Evolutionary conservation across 2,329 filamentous ascomycete genomes (phyloP).

Genomic region (Neonectria ditissima): DNA sequence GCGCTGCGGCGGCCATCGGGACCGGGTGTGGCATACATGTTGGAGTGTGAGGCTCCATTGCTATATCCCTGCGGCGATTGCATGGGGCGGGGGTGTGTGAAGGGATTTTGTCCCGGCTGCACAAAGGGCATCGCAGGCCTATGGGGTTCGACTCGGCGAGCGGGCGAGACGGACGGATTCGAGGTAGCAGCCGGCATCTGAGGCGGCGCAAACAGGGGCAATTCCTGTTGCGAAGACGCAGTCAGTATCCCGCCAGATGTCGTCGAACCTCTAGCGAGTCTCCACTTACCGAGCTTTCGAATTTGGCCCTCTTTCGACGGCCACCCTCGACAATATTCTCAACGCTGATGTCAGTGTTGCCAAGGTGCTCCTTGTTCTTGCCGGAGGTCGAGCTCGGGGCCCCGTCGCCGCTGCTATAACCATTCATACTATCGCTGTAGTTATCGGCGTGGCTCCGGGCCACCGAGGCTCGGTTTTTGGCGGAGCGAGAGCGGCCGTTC

Average conservation of each 20-base stretch:
- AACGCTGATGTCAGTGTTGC: constrained; percentile 96
- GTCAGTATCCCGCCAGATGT: constrained; percentile 43
- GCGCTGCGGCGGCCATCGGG: constrained; percentile 71
- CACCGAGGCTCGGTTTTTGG: constrained; percentile 72
- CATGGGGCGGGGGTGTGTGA: constrained; percentile 79
- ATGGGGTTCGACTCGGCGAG: constrained; percentile 81
- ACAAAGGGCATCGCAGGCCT: constrained; percentile 81
- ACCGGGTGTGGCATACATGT: constrained; percentile 72
- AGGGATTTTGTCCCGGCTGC: constrained; percentile 81
- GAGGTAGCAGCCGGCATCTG: constrained; percentile 95
- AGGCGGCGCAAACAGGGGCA: constrained; percentile 93
- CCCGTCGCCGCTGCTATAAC: constrained; percentile 89
- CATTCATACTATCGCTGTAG: constrained; percentile 73
- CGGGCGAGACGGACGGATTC: constrained; percentile 96
- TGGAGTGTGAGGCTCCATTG: constrained; percentile 60
- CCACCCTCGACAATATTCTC: constrained; percentile 99
- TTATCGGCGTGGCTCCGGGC: constrained; percentile 66
- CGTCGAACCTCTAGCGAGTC: constrained; percentile 36
- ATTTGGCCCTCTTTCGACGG: constrained; percentile 92
- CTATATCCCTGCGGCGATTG: constrained; percentile 86
- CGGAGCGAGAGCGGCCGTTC: constrained; percentile 76
- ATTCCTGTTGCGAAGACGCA: constrained; percentile 72
- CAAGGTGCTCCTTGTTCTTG: constrained; percentile 85
- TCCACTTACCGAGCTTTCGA: constrained; percentile 91
- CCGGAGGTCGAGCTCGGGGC: constrained; percentile 79